These are phyloP conservation scores for Hypocrella siamensis DNA, from an alignment of 2,329 filamentous ascomycete genomes.

Conservation along the genomic window DNA sequence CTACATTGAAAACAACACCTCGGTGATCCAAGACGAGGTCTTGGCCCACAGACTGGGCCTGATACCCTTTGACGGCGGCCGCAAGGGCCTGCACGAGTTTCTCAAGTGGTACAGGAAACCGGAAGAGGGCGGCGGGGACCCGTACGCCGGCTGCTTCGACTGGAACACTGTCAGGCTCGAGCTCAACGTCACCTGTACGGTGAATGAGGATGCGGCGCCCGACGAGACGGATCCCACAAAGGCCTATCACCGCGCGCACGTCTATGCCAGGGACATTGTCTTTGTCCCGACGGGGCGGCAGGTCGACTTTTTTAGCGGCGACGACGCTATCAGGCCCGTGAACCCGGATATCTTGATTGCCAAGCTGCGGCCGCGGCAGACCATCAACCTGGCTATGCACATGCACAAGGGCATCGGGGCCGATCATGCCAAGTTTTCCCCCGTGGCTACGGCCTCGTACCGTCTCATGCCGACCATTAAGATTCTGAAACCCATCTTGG, in stretches of 20 bases:
- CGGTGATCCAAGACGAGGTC: conserved; percentile 95
- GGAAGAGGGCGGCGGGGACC: conserved; percentile 40
- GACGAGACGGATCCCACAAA: conserved; percentile 68
- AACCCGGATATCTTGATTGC: conserved; percentile 90
- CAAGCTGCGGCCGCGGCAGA: conserved; percentile 83
- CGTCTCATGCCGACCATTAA: conserved; percentile 76
- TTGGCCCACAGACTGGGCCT: conserved; percentile 80
- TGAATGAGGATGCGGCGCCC: conserved; percentile 54
- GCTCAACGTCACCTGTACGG: conserved; percentile 65
- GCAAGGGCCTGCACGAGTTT: conserved; percentile 59
- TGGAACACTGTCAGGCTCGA: conserved; percentile 76
- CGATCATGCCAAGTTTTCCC: conserved; percentile 95
- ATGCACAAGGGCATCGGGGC: conserved; percentile 87
- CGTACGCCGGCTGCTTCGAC: conserved; percentile 48
- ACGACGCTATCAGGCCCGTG: conserved; percentile 54
- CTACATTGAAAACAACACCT: conserved; percentile 92
- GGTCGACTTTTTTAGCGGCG: conserved; percentile 49
- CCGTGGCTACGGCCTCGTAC: conserved; percentile 89
- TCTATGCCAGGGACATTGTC: conserved; percentile 63
- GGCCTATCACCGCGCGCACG: conserved; percentile 72
- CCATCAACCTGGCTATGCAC: conserved; percentile 75
- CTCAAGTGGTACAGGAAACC: conserved; percentile 72
- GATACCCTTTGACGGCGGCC: conserved; percentile 71
- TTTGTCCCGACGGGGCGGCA: conserved; percentile 68
- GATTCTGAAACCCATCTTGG: conserved; percentile 72